Base-by-base conservation (phyloP, 345 rosid species). In the Adansonia digitata region DNA sequence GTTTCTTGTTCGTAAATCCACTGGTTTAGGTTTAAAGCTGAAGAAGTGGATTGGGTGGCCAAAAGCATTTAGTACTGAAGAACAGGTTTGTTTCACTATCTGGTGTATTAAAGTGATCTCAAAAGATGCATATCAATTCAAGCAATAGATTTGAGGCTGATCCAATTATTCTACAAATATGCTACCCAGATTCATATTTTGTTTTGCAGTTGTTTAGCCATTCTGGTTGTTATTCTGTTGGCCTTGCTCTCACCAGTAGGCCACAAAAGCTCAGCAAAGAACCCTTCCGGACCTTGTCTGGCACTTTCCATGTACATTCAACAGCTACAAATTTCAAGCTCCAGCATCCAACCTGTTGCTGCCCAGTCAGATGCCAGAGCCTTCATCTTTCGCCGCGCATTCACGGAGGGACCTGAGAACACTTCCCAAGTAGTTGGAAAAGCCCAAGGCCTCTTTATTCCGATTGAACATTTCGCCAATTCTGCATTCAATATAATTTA, bases 391-490 rank as follows among this genome's bases (percentile, higher is more conserved):
- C 97, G 85, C 49, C 88, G 86, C 0, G 74, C 80, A 0, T 85
- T 94, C 35, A 94, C 91, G 0, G 85, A 94, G 72, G 93, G 94
- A 61, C 95, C 94, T 0, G 78, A 87, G 49, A 88, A 84, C 84
- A 90, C 88, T n/a, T 94, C 97, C 1, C 79, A 85, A 35, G 76
- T 85, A 2, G 84, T 91, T 0, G 95, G 98, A 7, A 87, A 82
- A 63, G 96, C 97, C 1, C 94, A 88, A 57, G 98, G 97, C 5
- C 91, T 94, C 78, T 83, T 91, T 40, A 85, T 92, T 49, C 95
- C 97, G 0, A 42, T 78, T 2, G 86, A 92, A 64, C 76, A 81
- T 27, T 94, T 89, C 74, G 94, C 91, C 1, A 72, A 72, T 52
- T 91, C 94, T 2, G 91, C 77, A 42, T 92, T 90, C 67, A 90